Conservation (phyloP, 306 rosid species). For the Rosa rugosa region DNA sequence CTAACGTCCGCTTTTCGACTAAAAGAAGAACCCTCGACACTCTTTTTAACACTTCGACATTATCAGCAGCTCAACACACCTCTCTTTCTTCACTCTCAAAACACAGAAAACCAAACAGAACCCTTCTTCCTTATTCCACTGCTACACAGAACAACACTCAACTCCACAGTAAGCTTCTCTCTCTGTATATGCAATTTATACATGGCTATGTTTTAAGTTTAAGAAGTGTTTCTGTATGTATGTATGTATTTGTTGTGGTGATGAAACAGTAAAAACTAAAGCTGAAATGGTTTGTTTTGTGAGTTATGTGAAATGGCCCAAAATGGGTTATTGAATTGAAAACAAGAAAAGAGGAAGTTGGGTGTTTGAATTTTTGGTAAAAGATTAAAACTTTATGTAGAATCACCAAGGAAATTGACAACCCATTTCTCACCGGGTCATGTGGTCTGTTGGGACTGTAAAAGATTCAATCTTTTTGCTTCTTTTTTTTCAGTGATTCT, state of each 20-base stretch:
- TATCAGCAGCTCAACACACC: constrained; percentile 4
- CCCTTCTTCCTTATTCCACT: background rate
- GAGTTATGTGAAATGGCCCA: background rate
- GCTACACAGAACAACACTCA: background rate
- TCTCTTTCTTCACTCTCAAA: background rate
- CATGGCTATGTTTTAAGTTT: background rate
- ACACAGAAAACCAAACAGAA: background rate
- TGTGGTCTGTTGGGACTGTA: background rate
- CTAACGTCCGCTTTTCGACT: background rate
- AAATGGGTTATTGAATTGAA: background rate
- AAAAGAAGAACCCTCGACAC: background rate
- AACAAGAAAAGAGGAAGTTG: background rate
- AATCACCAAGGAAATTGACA: background rate
- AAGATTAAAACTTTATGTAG: background rate
- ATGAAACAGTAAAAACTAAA: background rate
- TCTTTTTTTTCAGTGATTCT: no score
- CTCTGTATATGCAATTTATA: background rate
- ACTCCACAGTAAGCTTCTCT: background rate
- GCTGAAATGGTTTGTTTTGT: background rate
- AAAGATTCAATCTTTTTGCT: background rate
- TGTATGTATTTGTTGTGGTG: background rate
- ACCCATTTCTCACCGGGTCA: background rate
- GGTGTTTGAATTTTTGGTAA: background rate
- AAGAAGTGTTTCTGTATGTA: background rate
- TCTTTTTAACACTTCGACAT: background rate